phyloP scores from a whole-genome alignment of 1,284 basidiomycete species.

The Gastroboletus turbinatus region DNA sequence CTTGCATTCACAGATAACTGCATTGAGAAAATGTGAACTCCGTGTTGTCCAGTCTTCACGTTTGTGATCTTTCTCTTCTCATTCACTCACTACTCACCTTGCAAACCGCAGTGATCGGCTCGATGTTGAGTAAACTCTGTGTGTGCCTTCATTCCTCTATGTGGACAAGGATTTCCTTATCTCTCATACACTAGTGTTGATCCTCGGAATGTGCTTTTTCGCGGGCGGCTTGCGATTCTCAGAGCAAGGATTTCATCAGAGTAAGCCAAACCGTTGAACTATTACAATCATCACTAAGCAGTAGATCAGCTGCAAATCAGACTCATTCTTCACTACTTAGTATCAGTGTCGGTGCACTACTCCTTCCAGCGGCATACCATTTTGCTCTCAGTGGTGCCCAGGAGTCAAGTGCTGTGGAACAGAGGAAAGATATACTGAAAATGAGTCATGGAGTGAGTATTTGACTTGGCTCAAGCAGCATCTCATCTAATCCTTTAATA shows the following conservation, averaged over 20 bases:
- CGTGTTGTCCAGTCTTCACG: slow-evolving; percentile 80
- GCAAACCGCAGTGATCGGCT: slow-evolving; percentile 61
- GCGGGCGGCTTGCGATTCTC: slow-evolving; percentile 77
- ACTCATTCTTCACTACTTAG: slow-evolving; percentile 81
- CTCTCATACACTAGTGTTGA: slow-evolving; percentile 36
- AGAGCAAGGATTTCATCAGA: slow-evolving; percentile 75
- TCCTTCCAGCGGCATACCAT: slow-evolving; percentile 79
- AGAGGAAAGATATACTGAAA: slow-evolving; percentile 62
- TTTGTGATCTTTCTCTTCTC: slow-evolving; percentile 38
- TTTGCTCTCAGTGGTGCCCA: slow-evolving; percentile 51
- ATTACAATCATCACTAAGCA: background rate
- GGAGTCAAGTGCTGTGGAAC: slow-evolving; percentile 35
- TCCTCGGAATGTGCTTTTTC: slow-evolving; percentile 80
- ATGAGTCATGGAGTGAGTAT: slow-evolving; percentile 82
- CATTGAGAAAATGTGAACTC: slow-evolving; percentile 81
- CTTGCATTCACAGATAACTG: slow-evolving; percentile 58
- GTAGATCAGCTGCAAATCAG: slow-evolving; percentile 63
- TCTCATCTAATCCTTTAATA: slow-evolving; percentile 24
- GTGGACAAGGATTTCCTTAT: slow-evolving; percentile 6
- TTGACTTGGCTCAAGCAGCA: background rate
- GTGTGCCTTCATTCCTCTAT: slow-evolving; percentile 25
- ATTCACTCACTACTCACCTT: slow-evolving; percentile 5
- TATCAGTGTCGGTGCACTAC: slow-evolving; percentile 75
- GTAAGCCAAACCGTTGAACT: slow-evolving; percentile 39
- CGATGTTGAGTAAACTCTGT: slow-evolving; percentile 78